A percentile compares a stretch with the other conserved stretches of the same genome.
Conservation (phyloP, 2,329 filamentous ascomycete genomes). For the Fragosphaeria purpurea region DNA sequence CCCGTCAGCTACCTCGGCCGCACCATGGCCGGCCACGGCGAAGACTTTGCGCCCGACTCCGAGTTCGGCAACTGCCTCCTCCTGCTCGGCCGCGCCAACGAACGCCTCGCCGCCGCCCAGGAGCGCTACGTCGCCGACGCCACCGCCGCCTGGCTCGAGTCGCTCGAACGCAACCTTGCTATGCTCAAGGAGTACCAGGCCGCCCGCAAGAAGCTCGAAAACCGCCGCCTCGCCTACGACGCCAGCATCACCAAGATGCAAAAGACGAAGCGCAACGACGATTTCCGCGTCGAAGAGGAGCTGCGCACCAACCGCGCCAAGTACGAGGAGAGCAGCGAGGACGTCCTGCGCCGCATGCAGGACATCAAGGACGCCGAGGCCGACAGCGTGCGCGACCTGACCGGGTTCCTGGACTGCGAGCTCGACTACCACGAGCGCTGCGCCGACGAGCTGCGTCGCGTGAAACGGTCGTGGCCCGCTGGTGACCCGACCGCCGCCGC, state of each 20-base stretch:
- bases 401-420: slow-evolving; percentile 76
- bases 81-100: slow-evolving; percentile 74
- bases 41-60: slow-evolving; percentile 84
- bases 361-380: slow-evolving; percentile 89
- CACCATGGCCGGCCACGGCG: slow-evolving; percentile 79
- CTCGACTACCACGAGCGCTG: slow-evolving; percentile 87
- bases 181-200: slow-evolving; percentile 98
- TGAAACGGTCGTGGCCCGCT: slow-evolving; percentile 35
- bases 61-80: slow-evolving; percentile 83
- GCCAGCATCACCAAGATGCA: slow-evolving; percentile 82
- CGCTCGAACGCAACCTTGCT: slow-evolving; percentile 75
- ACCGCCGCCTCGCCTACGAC: slow-evolving; percentile 79
- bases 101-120: slow-evolving; percentile 75
- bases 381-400: slow-evolving; percentile 72
- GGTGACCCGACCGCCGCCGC: slow-evolving; percentile 12
- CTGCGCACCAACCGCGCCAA: slow-evolving; percentile 84
- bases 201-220: slow-evolving; percentile 90
- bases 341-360: slow-evolving; percentile 85
- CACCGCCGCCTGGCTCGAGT: slow-evolving; percentile 79
- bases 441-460: slow-evolving; percentile 63
- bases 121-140: slow-evolving; percentile 71
- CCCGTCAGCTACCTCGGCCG: slow-evolving; percentile 72
- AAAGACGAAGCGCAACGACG: slow-evolving; percentile 76
- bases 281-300: slow-evolving; percentile 89
- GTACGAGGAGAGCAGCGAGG: slow-evolving; percentile 90